Conservation (phyloP, 257 asterid species). For the Echites panduratus region DNA sequence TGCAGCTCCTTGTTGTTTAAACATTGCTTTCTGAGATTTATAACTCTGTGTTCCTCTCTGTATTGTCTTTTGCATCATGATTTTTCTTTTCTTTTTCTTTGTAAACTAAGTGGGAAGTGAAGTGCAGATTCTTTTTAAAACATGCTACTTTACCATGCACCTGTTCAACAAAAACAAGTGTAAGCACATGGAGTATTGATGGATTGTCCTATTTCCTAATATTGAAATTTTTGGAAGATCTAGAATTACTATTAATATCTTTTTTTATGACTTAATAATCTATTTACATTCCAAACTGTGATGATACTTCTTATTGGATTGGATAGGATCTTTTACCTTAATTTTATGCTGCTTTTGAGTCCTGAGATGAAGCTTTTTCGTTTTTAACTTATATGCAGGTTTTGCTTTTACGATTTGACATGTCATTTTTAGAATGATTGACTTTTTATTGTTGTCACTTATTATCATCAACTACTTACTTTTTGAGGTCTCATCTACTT, state of each 20-base stretch:
- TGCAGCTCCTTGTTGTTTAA: conserved; percentile 5
- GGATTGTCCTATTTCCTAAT: neutral
- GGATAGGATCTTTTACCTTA: neutral
- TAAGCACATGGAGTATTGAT: neutral
- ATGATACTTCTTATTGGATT: neutral
- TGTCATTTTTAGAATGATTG: neutral
- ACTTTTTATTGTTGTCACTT: neutral
- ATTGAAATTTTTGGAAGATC: neutral
- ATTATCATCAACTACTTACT: neutral
- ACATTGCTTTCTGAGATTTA: neutral
- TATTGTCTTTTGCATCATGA: neutral
- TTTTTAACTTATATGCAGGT: neutral
- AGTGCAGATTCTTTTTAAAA: neutral
- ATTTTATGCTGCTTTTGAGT: neutral
- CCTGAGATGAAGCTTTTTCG: neutral
- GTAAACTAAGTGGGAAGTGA: neutral
- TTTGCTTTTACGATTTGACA: neutral
- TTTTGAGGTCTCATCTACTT: neutral
- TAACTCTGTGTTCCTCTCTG: neutral
- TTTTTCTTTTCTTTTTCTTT: neutral
- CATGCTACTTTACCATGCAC: neutral
- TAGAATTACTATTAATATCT: neutral
- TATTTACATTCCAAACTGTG: no score
- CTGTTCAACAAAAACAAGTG: neutral
- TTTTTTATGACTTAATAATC: neutral